Percentiles rank a stretch among this genome's conserved stretches.
Evolutionary conservation across 768 basidiomycete genomes (phyloP).

Genomic region (Leccinum olivaceopallidum): DNA sequence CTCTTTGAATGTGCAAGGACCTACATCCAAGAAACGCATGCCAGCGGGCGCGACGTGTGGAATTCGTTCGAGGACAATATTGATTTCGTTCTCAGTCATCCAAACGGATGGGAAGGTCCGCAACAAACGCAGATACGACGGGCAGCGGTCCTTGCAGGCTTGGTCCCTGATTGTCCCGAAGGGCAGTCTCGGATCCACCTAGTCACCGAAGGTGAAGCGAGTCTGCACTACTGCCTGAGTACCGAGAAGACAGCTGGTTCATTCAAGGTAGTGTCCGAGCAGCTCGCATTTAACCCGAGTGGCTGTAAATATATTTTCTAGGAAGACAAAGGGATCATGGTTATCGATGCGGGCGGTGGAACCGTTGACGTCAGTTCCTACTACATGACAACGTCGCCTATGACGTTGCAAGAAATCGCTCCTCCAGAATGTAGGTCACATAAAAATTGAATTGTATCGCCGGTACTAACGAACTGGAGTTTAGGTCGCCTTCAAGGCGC

Average conservation of each 20-base stretch:
- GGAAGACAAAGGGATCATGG: constrained; percentile 47
- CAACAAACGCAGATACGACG: constrained; percentile 46
- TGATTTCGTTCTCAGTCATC: constrained; percentile 49
- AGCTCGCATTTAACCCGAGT: background rate
- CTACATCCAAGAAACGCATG: constrained; percentile 48
- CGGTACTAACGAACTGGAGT: constrained; percentile 4
- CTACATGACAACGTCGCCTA: constrained; percentile 34
- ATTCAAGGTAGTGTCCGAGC: constrained; percentile 23
- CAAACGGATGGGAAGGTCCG: constrained; percentile 48
- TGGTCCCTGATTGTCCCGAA: constrained; percentile 37
- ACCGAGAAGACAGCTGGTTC: constrained; percentile 34
- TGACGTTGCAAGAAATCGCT: constrained; percentile 49
- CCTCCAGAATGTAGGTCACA: constrained; percentile 40
- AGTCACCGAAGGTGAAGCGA: constrained; percentile 55
- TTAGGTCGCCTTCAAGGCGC: constrained; percentile 52
- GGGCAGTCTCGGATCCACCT: constrained; percentile 43
- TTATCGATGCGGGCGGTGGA: constrained; percentile 65
- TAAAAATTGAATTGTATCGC: background rate
- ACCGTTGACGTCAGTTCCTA: constrained; percentile 64
- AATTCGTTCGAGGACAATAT: constrained; percentile 39
- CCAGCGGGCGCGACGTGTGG: constrained; percentile 43
- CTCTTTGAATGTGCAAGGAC: constrained; percentile 42
- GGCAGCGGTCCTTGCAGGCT: constrained; percentile 43
- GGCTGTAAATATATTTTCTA: constrained; percentile 18
- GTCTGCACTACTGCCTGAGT: constrained; percentile 48